phyloP scores from a whole-genome alignment of 495 filamentous ascomycete species.

The Elasticomyces elasticus region DNA sequence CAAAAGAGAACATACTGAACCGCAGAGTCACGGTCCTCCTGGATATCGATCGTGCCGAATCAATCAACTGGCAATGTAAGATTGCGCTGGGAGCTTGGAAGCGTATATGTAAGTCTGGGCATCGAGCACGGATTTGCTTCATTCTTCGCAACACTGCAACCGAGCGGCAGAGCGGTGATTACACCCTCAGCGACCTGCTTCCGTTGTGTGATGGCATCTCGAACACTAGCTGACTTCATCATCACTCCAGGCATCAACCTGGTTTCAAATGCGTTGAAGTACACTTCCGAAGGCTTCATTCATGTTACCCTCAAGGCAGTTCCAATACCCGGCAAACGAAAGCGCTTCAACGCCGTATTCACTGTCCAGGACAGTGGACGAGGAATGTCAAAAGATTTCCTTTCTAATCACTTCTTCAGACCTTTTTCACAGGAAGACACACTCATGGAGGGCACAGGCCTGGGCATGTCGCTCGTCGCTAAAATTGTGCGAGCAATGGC shows the following conservation, averaged over 20 bases:
- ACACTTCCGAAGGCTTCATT: conserved; percentile 26
- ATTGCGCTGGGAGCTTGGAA: conserved; percentile 10
- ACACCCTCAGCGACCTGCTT: not conserved
- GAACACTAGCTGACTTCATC: conserved; percentile 1
- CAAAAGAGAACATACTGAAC: conserved; percentile 1
- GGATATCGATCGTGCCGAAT: conserved; percentile 6
- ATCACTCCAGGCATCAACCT: conserved; percentile 25
- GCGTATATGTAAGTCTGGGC: conserved; percentile 3
- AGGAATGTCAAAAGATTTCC: conserved; percentile 26
- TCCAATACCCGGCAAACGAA: conserved; percentile 1
- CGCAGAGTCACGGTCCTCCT: conserved; percentile 11
- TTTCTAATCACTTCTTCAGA: conserved; percentile 24
- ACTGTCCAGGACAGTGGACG: conserved; percentile 24
- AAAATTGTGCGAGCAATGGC: no score
- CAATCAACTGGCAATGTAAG: not conserved
- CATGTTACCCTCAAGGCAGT: conserved; percentile 17
- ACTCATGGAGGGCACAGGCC: no score
- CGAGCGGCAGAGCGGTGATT: not conserved
- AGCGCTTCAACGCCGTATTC: conserved; percentile 13
- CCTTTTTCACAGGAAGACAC: conserved; percentile 30
- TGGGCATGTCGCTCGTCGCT: no score
- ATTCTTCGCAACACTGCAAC: not conserved
- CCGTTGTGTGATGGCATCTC: not conserved
- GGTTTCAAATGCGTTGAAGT: conserved; percentile 30
- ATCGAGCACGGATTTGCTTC: not conserved